These are phyloP conservation scores for Fusarium continuum DNA, from an alignment of 2,329 filamentous ascomycete species.

Conservation along the genomic window DNA sequence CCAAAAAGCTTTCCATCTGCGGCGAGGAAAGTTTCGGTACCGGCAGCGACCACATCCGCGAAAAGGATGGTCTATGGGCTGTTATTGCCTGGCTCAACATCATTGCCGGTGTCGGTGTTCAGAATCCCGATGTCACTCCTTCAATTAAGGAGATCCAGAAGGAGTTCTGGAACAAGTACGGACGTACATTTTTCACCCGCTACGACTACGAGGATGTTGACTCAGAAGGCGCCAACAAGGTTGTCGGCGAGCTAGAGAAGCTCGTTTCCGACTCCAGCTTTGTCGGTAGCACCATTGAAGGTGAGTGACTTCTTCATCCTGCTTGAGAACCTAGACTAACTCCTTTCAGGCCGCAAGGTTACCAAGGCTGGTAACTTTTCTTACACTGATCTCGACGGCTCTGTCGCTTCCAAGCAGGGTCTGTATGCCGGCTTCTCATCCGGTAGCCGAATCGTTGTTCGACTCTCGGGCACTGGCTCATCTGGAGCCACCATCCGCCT, in stretches of 20 bases:
- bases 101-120: constrained; percentile 89
- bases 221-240: constrained; percentile 88
- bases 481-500: constrained; percentile 95
- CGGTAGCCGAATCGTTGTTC: constrained; percentile 93
- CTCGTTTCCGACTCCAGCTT: constrained; percentile 80
- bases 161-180: constrained; percentile 96
- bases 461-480: constrained; percentile 92
- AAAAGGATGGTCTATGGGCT: constrained; percentile 99
- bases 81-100: constrained; percentile 99
- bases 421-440: constrained; percentile 95
- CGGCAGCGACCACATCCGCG: constrained; percentile 97
- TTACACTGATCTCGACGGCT: constrained; percentile 98
- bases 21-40: constrained; percentile 99
- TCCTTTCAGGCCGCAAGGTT: constrained; percentile 74
- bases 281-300: constrained; percentile 81
- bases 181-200: constrained; percentile 97
- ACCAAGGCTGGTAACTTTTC: constrained; percentile 94
- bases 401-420: constrained; percentile 94
- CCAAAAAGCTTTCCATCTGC: constrained; percentile 96
- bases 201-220: constrained; percentile 99
- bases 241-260: constrained; percentile 81
- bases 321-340: constrained; percentile 31
- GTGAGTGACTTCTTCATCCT: constrained; percentile 51
- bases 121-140: constrained; percentile 80
- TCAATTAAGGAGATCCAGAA: constrained; percentile 97